These are phyloP conservation scores for Phlegmacium glaucopus DNA, from an alignment of 768 basidiomycete genomes.

Conservation along the genomic window DNA sequence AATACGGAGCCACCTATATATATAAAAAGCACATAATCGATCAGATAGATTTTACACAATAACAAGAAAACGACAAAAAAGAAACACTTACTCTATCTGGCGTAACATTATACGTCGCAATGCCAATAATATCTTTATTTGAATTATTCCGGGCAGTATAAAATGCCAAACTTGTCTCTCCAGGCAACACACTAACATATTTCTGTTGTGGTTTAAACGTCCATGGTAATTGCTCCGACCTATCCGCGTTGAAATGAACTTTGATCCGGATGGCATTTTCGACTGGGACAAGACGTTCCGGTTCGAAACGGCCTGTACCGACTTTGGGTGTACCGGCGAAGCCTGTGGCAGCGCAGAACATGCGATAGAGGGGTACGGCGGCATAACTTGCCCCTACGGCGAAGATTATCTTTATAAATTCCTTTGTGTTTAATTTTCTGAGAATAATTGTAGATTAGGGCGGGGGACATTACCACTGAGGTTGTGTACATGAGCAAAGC, in stretches of 20 bases:
- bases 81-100: slow-evolving; percentile 86
- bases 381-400: slow-evolving; percentile 91
- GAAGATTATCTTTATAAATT: slow-evolving; percentile 51
- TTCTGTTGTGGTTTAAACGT: slow-evolving; percentile 88
- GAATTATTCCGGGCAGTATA: slow-evolving; percentile 90
- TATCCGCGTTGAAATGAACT: slow-evolving; percentile 95
- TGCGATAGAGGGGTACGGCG: slow-evolving; percentile 94
- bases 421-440: too few species aligned
- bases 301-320: slow-evolving; percentile 77
- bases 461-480: slow-evolving; percentile 59
- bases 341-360: slow-evolving; percentile 97
- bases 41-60: background rate
- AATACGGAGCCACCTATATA: slow-evolving; percentile 89
- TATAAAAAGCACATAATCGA: too few species aligned
- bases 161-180: slow-evolving; percentile 95
- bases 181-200: slow-evolving; percentile 86
- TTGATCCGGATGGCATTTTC: slow-evolving; percentile 73
- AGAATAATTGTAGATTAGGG: background rate
- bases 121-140: slow-evolving; percentile 88
- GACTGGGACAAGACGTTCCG: slow-evolving; percentile 80
- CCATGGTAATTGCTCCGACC: slow-evolving; percentile 89
- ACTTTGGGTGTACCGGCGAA: slow-evolving; percentile 95
- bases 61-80: background rate
- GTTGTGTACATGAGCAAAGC: slow-evolving; percentile 81
- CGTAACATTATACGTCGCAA: slow-evolving; percentile 98